Percentiles rank a stretch among this genome's conserved stretches.
These are phyloP conservation scores for Xylaria palmicola DNA, from an alignment of 495 filamentous ascomycete species.

Conservation along the genomic window DNA sequence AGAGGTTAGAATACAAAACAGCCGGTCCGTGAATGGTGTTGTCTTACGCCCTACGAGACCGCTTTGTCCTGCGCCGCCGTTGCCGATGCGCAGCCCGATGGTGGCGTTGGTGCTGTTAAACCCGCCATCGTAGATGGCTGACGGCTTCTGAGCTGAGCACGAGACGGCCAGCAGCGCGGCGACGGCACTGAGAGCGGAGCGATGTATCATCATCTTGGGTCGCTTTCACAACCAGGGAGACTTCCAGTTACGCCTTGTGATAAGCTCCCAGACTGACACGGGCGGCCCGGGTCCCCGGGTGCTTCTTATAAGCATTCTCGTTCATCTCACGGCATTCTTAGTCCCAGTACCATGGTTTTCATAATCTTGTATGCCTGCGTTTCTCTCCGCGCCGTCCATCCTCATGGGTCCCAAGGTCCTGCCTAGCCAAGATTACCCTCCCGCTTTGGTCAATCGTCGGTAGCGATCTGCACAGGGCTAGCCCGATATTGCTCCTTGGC, in stretches of 20 bases:
- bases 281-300: not conserved
- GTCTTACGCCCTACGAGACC: constrained; percentile 34
- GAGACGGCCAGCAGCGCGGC: not conserved
- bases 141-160: constrained; percentile 12
- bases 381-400: too few relatives aligned
- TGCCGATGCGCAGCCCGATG: constrained; percentile 33
- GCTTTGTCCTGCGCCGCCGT: constrained; percentile 41
- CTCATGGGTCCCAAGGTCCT: not conserved
- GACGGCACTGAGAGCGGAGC: not conserved
- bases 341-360: too few relatives aligned
- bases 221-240: not conserved
- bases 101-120: constrained; percentile 19
- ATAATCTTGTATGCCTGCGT: too few relatives aligned
- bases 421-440: not conserved
- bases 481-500: not conserved
- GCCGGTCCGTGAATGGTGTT: not conserved
- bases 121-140: constrained; percentile 31
- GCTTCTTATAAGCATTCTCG: not conserved
- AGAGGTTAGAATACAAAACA: not conserved
- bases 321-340: not conserved
- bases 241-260: not conserved
- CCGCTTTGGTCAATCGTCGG: not conserved
- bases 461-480: not conserved
- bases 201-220: not conserved
- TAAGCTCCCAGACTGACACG: not conserved